Evolutionary conservation across 768 basidiomycete genomes (phyloP).

Genomic region (Russula lepida): DNA sequence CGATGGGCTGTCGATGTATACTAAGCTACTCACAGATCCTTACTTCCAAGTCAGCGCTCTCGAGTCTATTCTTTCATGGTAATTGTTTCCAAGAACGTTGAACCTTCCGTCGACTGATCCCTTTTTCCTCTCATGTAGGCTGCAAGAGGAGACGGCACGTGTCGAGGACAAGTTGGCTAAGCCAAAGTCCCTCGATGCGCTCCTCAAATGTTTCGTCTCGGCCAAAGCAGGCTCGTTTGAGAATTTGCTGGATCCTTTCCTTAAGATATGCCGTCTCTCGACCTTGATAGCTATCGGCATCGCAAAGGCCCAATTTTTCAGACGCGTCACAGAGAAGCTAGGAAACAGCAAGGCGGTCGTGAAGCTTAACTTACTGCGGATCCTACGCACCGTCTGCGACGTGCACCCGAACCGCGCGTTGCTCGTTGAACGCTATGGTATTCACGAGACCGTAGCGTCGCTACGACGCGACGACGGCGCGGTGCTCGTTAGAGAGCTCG

Average conservation of each 20-base stretch:
- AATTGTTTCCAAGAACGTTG: slow-evolving; percentile 22
- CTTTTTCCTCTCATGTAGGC: slow-evolving; percentile 41
- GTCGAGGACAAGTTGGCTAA: slow-evolving; percentile 86
- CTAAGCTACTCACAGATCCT: slow-evolving; percentile 70
- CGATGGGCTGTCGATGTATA: slow-evolving; percentile 76
- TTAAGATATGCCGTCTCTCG: slow-evolving; percentile 85
- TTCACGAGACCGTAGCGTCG: slow-evolving; percentile 71
- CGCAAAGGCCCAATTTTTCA: slow-evolving; percentile 78
- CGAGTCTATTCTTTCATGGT: slow-evolving; percentile 89
- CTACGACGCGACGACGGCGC: slow-evolving; percentile 83
- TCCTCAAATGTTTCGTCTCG: slow-evolving; percentile 72
- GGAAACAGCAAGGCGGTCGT: slow-evolving; percentile 76
- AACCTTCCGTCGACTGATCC: neutral
- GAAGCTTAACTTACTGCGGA: slow-evolving; percentile 79
- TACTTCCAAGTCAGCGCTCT: slow-evolving; percentile 90
- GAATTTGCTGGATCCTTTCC: slow-evolving; percentile 82
- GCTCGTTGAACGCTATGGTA: slow-evolving; percentile 73
- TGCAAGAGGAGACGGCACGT: slow-evolving; percentile 90
- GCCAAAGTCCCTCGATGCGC: slow-evolving; percentile 49
- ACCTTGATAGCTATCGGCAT: slow-evolving; percentile 64
- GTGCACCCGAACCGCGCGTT: slow-evolving; percentile 78
- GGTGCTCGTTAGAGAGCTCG: slow-evolving; percentile 83
- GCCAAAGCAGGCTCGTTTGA: slow-evolving; percentile 90
- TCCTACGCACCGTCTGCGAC: slow-evolving; percentile 81
- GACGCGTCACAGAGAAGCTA: slow-evolving; percentile 77